A percentile compares a stretch with the other conserved stretches of the same genome.
phyloP scores from a whole-genome alignment of 768 basidiomycete genomes.

The Lactifluus subvellereus region DNA sequence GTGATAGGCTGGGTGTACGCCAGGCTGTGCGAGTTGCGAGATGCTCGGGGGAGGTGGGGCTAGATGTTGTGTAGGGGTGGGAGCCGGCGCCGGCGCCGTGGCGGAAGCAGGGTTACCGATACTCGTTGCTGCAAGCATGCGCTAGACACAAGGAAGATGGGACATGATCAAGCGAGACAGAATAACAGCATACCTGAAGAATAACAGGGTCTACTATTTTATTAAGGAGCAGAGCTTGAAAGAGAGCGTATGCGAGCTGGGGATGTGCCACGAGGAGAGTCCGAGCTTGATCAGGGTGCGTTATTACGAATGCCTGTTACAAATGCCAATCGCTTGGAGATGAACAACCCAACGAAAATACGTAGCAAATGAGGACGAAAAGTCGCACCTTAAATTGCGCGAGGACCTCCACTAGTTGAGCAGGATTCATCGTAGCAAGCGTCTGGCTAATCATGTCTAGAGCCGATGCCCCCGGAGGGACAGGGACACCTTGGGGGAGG shows the following conservation, averaged over 20 bases:
- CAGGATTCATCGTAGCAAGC: conserved; percentile 76
- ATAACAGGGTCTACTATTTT: conserved; percentile 88
- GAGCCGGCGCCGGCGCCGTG: conserved; percentile 13
- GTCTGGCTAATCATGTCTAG: conserved; percentile 83
- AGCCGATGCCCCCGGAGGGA: conserved; percentile 63
- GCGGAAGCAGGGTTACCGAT: not conserved
- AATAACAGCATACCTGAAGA: conserved; percentile 52
- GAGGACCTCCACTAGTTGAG: conserved; percentile 85
- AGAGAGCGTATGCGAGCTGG: conserved; percentile 92
- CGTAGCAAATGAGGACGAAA: not conserved
- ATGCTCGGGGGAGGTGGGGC: conserved; percentile 27
- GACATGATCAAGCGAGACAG: not conserved
- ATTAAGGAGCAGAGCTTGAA: conserved; percentile 89
- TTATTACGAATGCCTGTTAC: conserved; percentile 81
- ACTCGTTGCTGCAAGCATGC: conserved; percentile 46
- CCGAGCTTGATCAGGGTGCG: conserved; percentile 85
- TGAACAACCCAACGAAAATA: not conserved
- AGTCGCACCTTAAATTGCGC: conserved; percentile 92
- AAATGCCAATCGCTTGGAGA: not conserved
- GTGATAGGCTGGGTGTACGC: conserved; percentile 22
- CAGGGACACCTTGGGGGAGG: conserved; percentile 70
- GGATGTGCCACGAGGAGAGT: conserved; percentile 76
- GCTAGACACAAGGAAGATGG: conserved; percentile 26
- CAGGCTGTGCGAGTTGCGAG: conserved; percentile 25
- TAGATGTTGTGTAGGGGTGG: conserved; percentile 27